Conservation (phyloP, 129 eudicot genomes). For the Heracleum sosnowskyi region DNA sequence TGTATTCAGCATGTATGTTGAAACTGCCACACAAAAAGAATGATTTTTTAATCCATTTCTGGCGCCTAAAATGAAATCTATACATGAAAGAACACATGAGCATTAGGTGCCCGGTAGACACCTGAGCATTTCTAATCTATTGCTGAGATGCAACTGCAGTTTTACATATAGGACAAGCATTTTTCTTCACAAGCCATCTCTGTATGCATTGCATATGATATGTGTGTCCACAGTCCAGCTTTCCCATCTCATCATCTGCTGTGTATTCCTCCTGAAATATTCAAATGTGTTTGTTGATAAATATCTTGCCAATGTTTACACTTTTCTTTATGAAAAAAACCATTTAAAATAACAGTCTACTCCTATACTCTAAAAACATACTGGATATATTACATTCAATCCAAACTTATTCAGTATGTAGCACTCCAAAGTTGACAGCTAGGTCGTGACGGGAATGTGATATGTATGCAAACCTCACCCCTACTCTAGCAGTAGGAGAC, state of each 20-base stretch:
- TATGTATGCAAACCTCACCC: background rate
- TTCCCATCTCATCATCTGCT: slow-evolving; percentile 69
- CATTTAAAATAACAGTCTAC: background rate
- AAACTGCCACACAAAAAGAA: slow-evolving; percentile 23
- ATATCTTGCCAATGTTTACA: background rate
- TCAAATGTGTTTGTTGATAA: background rate
- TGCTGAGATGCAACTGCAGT: slow-evolving; percentile 39
- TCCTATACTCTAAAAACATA: too few species aligned
- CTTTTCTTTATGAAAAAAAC: background rate
- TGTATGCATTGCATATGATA: slow-evolving; percentile 78
- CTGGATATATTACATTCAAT: background rate
- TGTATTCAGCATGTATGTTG: slow-evolving; percentile 5
- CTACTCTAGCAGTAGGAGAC: background rate
- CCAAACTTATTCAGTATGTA: background rate
- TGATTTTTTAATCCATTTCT: slow-evolving; percentile 3
- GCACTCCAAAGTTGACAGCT: background rate
- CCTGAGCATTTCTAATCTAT: slow-evolving; percentile 4
- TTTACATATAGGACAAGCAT: slow-evolving; percentile 86
- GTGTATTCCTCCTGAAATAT: slow-evolving; percentile 72
- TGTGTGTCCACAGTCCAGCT: slow-evolving; percentile 70
- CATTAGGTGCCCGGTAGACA: background rate
- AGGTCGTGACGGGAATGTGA: background rate
- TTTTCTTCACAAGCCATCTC: slow-evolving; percentile 81
- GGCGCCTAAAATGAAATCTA: slow-evolving; percentile 14
- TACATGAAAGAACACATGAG: slow-evolving; percentile 20